Base-by-base conservation (phyloP, 1,284 basidiomycete genomes). In the Cutaneotrichosporon daszewskae region DNA sequence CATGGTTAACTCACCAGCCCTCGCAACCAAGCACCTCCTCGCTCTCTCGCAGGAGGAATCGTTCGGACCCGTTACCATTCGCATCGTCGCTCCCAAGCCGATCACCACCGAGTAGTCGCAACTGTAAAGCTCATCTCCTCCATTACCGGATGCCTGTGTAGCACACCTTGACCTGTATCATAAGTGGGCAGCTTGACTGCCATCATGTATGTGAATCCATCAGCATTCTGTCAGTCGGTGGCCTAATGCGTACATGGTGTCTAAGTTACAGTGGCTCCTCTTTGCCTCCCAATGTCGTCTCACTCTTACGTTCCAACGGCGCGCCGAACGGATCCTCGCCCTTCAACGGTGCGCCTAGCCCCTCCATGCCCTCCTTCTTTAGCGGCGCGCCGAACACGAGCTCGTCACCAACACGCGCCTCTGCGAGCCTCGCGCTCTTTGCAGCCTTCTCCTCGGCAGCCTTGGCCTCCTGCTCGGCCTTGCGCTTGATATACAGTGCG, bases 401-500 rank as follows among this genome's bases (percentile, higher is more conserved):
- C 28, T 62, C 60, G 18, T 54, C 47, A 1, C 37, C 45, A 31
- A 40, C 47, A 36, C 53, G 38, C 31, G 51, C 45, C 43, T 40
- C 37, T 29, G 54, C 40, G 8, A 40, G 43, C 47, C 60, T 62
- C 12, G 51, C 47, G 7, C 55, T 57, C 46, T 68, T 67, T 19
- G 58, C 59, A 4, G 63, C 58, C 48, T 65, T 66, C 1, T 49
- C 53, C 2, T 60, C 51, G 34, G 55, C 52, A 23, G 59, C 46
- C 31, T 51, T 41, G 4, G 59, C 58, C 45, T 72, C 69, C 32
- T 64, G 64, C 36, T 71, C 64, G 5, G 57, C 60, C 45, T 70
- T 62, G 16, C 68, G 63, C 53, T 72, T 72, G 39, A 67, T 65
- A 47, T 68, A 73, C 45, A 89, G 79, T 37, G 84, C 85, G 50